phyloP scores from a whole-genome alignment of 169 alveolate species.

The Cryptosporidium sp. region DNA sequence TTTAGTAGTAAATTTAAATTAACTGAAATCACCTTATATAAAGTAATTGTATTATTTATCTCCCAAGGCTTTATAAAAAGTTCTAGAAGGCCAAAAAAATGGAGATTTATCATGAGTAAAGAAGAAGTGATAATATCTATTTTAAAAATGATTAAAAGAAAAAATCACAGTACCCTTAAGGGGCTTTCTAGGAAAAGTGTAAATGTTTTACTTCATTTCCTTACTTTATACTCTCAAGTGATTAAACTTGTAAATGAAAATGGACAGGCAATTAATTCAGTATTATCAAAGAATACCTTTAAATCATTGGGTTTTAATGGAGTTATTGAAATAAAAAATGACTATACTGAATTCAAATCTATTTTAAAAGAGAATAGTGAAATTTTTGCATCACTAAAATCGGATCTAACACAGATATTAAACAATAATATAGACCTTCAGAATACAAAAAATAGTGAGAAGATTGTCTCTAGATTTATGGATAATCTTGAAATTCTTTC shows the following conservation, averaged over 20 bases:
- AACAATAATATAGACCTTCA: too few relatives aligned
- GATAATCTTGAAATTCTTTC: background rate
- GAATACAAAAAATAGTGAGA: background rate
- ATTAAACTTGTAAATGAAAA: background rate
- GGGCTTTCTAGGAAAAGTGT: conserved; percentile 9
- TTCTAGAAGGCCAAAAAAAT: background rate
- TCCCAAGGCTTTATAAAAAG: background rate
- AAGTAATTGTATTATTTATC: background rate
- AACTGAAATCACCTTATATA: background rate
- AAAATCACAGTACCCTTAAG: conserved; percentile 20
- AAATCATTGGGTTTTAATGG: background rate
- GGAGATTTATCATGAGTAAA: conserved; percentile 27
- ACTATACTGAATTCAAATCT: background rate
- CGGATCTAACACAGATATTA: background rate
- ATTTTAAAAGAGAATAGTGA: background rate
- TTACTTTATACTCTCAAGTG: conserved; percentile 14
- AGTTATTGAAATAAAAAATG: background rate
- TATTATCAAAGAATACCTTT: conserved; percentile 8
- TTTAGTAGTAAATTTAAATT: conserved; percentile 6
- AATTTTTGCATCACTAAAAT: background rate
- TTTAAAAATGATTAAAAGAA: conserved; percentile 41
- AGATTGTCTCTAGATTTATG: background rate
- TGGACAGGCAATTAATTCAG: background rate
- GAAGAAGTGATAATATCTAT: conserved; percentile 23
- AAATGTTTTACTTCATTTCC: conserved; percentile 21